Conservation (phyloP, 1,284 basidiomycete genomes). For the Ustilago curta region DNA sequence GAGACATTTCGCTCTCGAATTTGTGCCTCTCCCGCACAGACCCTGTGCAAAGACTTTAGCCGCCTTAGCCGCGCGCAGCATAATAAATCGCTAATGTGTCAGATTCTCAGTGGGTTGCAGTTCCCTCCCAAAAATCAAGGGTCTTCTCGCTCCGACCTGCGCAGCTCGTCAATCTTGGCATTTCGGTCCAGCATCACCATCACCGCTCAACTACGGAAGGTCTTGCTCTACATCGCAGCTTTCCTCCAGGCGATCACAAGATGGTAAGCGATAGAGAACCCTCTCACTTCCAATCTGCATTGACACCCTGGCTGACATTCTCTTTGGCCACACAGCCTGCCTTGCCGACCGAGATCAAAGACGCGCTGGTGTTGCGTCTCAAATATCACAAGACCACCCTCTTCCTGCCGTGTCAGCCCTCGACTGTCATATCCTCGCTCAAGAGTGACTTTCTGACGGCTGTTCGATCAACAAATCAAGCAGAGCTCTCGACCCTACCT, state of each 20-base stretch:
- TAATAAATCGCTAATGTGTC: not conserved
- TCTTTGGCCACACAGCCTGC: conserved; percentile 16
- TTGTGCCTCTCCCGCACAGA: conserved; percentile 10
- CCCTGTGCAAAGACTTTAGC: conserved; percentile 1
- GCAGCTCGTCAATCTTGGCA: no score
- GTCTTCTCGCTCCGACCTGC: conserved; percentile 1
- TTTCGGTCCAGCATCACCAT: no score
- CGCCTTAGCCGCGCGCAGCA: conserved; percentile 7
- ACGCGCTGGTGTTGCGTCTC: conserved; percentile 42
- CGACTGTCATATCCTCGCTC: conserved; percentile 23
- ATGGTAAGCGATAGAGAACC: conserved; percentile 6
- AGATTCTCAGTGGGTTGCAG: not conserved
- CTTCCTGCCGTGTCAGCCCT: conserved; percentile 40
- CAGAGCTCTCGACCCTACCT: conserved; percentile 25
- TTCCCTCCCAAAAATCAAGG: not conserved
- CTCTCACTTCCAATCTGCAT: not conserved
- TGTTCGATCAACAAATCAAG: conserved; percentile 30
- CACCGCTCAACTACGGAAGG: no score
- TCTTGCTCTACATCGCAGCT: no score
- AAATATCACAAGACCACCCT: conserved; percentile 50
- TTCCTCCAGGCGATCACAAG: not conserved
- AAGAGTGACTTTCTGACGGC: conserved; percentile 36
- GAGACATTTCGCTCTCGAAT: not conserved
- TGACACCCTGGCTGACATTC: not conserved
- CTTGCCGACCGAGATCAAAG: conserved; percentile 35